Base-by-base conservation (phyloP, 768 basidiomycete species). In the Boletus tomentosulus region DNA sequence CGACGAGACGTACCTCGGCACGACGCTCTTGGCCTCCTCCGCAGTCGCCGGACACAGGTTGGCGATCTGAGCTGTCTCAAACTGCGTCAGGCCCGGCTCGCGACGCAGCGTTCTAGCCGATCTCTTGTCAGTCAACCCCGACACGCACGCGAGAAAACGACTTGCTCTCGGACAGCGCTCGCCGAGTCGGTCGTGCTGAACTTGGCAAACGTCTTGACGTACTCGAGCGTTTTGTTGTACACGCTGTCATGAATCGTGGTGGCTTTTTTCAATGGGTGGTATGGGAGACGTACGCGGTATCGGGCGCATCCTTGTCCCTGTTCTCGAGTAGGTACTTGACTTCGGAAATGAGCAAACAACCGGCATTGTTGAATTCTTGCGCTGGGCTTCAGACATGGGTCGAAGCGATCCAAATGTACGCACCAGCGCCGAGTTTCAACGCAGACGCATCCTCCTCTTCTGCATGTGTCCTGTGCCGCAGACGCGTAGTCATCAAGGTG, bases 31-130 rank as follows among this genome's bases (percentile, higher is more conserved):
- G 27, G 92, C 88, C 70, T 96, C 94, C 60, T 96, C 93, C 4
- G 89, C 81, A 54, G 85, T 84, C 38, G 85, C 89, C 13, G 93
- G 93, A 64, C 90, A 92, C 51, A 96, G 71, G 63, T 96, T 96
- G 15, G 91, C 91, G 50, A 96, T 89, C 66, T 96, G 93, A 3
- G 92, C 92, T 4, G 89, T 89, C 74, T 96, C 93, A 60, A 94
- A 95, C 63, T 90, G 89, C 2, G 91, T 91, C 37, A 96, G 67
- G 3, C 83, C 83, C 0, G 85, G 81, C 63, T 93, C 90, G 59
- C 90, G 77, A 48, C 87, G 80, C 7, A 95, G 72, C 1, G 88
- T 89, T 27, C 52, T 53, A 16, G 9, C 35, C 24, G 31, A 25
- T 10, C 1, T n/a, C 16, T 19, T 56, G 50, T n/a, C 24, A 16